Evolutionary conservation across 2,329 filamentous ascomycete genomes (phyloP).

Genomic region (Beauveria varroae): DNA sequence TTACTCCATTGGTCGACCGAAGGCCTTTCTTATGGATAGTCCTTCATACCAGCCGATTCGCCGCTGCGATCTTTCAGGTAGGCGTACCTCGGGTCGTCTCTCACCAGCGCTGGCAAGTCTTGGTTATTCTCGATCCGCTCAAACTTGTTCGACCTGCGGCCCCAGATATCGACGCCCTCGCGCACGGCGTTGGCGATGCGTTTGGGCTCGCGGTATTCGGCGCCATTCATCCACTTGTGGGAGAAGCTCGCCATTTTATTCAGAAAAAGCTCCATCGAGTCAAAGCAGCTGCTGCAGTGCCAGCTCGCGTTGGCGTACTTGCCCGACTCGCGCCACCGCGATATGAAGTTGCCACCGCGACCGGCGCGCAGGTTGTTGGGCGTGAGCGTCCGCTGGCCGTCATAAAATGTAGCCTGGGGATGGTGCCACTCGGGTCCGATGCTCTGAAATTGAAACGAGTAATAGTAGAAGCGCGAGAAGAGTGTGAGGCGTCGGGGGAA

Average conservation of each 20-base stretch:
- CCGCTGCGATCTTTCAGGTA: conserved; percentile 41
- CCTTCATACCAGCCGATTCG: conserved; percentile 38
- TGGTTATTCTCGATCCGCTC: conserved; percentile 41
- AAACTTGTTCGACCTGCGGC: conserved; percentile 40
- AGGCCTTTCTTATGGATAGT: conserved; percentile 24
- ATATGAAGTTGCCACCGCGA: conserved; percentile 25
- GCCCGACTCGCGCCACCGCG: conserved; percentile 17
- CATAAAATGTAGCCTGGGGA: conserved; percentile 52
- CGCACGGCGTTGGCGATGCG: conserved; percentile 45
- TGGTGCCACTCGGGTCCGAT: conserved; percentile 41
- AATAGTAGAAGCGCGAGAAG: conserved; percentile 47
- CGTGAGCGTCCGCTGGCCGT: conserved; percentile 35
- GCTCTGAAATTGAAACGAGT: conserved; percentile 46
- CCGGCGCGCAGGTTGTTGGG: conserved; percentile 46
- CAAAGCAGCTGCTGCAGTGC: conserved; percentile 57
- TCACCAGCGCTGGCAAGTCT: conserved; percentile 44
- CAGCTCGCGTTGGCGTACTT: conserved; percentile 43
- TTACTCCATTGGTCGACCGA: neutral
- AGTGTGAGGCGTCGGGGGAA: conserved; percentile 48
- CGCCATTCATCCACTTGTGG: conserved; percentile 44
- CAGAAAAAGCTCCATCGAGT: conserved; percentile 45
- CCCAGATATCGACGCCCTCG: conserved; percentile 47
- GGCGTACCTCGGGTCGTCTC: conserved; percentile 31
- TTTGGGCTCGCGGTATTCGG: conserved; percentile 37
- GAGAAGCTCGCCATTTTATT: conserved; percentile 51